Evolutionary conservation across 2,329 filamentous ascomycete species (phyloP).

Genomic region (Fonsecaea pugnacius): DNA sequence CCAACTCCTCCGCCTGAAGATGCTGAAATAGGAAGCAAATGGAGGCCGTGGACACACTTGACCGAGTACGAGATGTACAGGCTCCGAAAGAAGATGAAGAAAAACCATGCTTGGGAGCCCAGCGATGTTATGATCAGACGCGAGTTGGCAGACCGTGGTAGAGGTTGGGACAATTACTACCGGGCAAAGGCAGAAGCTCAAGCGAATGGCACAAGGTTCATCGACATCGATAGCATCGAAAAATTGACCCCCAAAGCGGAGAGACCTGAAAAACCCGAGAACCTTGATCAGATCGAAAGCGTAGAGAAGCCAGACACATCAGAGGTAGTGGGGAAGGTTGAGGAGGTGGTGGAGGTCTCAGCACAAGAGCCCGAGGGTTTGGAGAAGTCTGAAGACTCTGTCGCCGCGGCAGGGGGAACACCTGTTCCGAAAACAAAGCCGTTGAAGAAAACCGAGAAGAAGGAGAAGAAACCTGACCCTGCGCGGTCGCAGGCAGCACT

Average conservation of each 20-base stretch:
- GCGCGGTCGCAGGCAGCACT: constrained; percentile 55
- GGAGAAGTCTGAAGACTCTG: constrained; percentile 45
- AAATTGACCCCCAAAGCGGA: constrained; percentile 18
- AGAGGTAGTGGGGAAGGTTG: constrained; percentile 15
- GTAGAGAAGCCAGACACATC: constrained; percentile 21
- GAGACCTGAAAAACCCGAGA: constrained; percentile 24
- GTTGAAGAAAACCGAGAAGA: constrained; percentile 62
- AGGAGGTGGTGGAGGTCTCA: constrained; percentile 5
- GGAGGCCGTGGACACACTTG: constrained; percentile 66
- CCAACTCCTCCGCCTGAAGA: constrained; percentile 60
- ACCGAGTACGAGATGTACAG: constrained; percentile 71
- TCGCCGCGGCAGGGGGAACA: constrained; percentile 2
- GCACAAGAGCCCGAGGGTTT: constrained; percentile 36
- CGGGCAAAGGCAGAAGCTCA: constrained; percentile 58
- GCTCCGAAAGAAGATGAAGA: constrained; percentile 70
- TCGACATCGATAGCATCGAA: constrained; percentile 54
- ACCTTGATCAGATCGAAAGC: constrained; percentile 21
- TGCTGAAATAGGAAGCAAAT: constrained; percentile 63
- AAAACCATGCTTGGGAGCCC: constrained; percentile 71
- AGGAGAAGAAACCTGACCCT: constrained; percentile 56
- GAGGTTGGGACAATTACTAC: constrained; percentile 57
- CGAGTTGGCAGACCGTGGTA: constrained; percentile 63
- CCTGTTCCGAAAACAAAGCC: constrained; percentile 27
- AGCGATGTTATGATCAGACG: constrained; percentile 70
- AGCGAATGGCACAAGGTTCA: constrained; percentile 57